These are phyloP conservation scores for Fusarium xylarioides DNA, from an alignment of 2,329 filamentous ascomycete species.

Conservation along the genomic window DNA sequence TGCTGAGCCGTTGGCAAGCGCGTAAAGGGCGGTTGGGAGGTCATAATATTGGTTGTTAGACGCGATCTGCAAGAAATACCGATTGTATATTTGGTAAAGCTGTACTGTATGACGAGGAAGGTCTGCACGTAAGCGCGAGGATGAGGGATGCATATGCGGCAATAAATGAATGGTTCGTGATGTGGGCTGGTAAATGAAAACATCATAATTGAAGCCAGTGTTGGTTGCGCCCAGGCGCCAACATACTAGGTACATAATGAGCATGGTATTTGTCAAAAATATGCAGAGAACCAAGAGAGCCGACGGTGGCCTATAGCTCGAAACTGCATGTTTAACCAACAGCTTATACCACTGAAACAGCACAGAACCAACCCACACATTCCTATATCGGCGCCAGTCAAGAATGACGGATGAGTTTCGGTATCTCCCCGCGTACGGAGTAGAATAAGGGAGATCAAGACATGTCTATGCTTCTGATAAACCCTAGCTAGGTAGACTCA, in stretches of 20 bases:
- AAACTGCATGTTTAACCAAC: not conserved
- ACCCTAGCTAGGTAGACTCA: constrained; percentile 5
- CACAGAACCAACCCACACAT: constrained; percentile 12
- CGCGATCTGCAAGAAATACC: constrained; percentile 24
- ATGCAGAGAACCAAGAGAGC: not conserved
- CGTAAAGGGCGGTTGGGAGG: constrained; percentile 31
- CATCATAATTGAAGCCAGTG: not conserved
- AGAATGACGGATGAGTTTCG: not conserved
- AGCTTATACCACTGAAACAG: constrained; percentile 1
- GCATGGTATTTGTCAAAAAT: not conserved
- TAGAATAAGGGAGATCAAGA: constrained; percentile 25
- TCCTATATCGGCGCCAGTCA: not conserved
- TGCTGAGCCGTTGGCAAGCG: constrained; percentile 26
- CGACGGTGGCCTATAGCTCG: not conserved
- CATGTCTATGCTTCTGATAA: constrained; percentile 10
- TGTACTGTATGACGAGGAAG: not conserved
- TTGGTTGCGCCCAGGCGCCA: constrained; percentile 1
- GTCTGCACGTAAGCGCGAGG: constrained; percentile 11
- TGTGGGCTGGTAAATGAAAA: not conserved
- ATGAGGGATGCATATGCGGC: constrained; percentile 17
- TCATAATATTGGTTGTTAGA: constrained; percentile 21
- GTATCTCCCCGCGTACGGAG: not conserved
- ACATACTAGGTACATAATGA: not conserved
- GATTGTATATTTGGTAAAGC: not conserved
- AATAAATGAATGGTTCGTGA: not conserved